Percentiles rank a stretch among this genome's conserved stretches.
Evolutionary conservation across 139 green algal species (phyloP).

Genomic region (Zygnema circumcarinatum): DNA sequence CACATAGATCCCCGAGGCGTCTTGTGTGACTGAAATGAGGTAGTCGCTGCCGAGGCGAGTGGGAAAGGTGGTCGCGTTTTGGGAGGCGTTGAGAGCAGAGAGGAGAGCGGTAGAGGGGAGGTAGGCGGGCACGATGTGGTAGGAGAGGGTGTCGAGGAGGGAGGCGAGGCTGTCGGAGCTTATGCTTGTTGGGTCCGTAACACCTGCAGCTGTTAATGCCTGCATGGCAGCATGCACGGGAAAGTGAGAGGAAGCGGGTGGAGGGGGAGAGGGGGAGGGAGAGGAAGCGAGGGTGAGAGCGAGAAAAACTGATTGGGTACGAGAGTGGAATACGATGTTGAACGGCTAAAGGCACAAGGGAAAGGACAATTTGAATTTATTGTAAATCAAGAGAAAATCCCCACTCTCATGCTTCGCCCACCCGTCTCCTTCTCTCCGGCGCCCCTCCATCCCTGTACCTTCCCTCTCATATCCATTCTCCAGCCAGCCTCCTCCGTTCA

Average conservation of each 20-base stretch:
- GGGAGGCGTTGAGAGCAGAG: neutral
- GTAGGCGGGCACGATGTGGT: neutral
- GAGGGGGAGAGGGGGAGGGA: neutral
- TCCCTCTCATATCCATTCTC: neutral
- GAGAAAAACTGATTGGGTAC: neutral
- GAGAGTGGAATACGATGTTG: neutral
- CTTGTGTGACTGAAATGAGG: neutral
- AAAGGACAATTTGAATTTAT: neutral
- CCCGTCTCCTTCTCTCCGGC: neutral
- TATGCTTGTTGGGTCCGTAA: too few relatives aligned
- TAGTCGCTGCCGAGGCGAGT: neutral
- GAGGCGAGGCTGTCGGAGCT: too few relatives aligned
- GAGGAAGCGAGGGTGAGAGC: neutral
- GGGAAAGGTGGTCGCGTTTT: neutral
- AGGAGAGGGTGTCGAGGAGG: neutral
- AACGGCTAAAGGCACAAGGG: neutral
- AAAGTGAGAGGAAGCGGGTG: neutral
- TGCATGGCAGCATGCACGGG: too few relatives aligned
- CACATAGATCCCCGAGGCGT: neutral
- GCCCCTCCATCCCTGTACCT: neutral
- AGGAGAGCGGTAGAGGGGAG: neutral
- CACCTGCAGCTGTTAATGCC: too few relatives aligned
- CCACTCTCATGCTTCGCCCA: neutral
- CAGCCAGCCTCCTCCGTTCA: neutral
- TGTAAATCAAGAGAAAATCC: neutral